Conservation (phyloP, 2,329 filamentous ascomycete species). For the Trichoderma harzianum region DNA sequence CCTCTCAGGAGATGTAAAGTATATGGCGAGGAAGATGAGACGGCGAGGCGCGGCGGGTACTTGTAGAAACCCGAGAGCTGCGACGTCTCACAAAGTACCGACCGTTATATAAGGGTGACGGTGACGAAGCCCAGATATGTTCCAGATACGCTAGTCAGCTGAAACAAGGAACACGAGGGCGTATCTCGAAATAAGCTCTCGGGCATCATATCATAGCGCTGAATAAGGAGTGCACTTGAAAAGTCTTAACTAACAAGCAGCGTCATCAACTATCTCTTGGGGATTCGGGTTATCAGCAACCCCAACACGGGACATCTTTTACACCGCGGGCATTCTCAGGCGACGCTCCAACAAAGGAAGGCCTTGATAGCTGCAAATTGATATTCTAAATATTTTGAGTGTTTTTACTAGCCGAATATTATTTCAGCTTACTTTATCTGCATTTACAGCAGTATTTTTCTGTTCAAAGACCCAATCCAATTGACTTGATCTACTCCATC, state of each 20-base stretch:
- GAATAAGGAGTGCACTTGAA: neutral
- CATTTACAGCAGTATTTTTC: neutral
- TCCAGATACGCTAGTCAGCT: conserved; percentile 2
- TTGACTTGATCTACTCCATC: neutral
- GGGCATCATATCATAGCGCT: neutral
- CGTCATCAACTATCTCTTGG: neutral
- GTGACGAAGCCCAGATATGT: neutral
- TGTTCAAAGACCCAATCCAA: neutral
- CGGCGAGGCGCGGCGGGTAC: neutral
- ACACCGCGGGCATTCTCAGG: neutral
- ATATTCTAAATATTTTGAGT: neutral
- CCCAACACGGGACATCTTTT: neutral
- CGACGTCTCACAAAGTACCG: neutral
- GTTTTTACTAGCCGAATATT: neutral
- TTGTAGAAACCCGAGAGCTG: neutral
- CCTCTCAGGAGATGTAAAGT: neutral
- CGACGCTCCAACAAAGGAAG: neutral
- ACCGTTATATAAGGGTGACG: neutral
- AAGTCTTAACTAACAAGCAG: neutral
- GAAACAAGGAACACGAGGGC: neutral
- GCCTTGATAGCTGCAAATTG: neutral
- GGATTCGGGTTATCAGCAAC: neutral
- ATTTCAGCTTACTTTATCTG: neutral
- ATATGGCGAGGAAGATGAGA: neutral
- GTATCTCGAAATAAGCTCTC: neutral